These are phyloP conservation scores for Lachancea mirantina DNA, from an alignment of 805 yeast genomes.

Conservation along the genomic window DNA sequence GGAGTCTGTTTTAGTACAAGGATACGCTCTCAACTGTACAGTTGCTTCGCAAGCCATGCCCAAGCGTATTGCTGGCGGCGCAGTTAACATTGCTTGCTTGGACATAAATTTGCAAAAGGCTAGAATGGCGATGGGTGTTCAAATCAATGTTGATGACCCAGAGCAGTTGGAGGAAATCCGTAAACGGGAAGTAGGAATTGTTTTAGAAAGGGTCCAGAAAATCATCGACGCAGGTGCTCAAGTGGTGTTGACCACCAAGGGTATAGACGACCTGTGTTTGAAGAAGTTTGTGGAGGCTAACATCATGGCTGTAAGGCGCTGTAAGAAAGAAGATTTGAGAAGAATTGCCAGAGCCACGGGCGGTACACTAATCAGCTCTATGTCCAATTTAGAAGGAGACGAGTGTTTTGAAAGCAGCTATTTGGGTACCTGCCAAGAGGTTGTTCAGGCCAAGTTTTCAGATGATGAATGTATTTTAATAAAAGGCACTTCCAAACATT, in stretches of 20 bases:
- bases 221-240: conserved; percentile 86
- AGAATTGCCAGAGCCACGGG: conserved; percentile 98
- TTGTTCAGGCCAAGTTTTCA: conserved; percentile 80
- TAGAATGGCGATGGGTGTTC: conserved; percentile 97
- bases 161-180: conserved; percentile 92
- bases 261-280: conserved; percentile 86
- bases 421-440: conserved; percentile 87
- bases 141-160: conserved; percentile 93
- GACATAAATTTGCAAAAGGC: conserved; percentile 94
- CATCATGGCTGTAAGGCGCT: conserved; percentile 93
- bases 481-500: conserved; percentile 84
- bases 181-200: conserved; percentile 79
- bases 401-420: conserved; percentile 81
- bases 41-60: conserved; percentile 97
- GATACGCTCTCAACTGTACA: conserved; percentile 95
- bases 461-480: conserved; percentile 95
- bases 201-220: conserved; percentile 74
- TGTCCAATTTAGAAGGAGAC: conserved; percentile 94
- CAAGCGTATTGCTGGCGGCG: conserved; percentile 39
- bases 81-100: conserved; percentile 79
- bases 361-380: conserved; percentile 76
- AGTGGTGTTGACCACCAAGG: conserved; percentile 87
- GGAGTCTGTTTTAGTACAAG: conserved; percentile 82
- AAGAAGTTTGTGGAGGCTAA: conserved; percentile 88
- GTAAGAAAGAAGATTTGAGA: conserved; percentile 92